Base-by-base conservation (phyloP, 306 rosid genomes). In the Quercus suber region DNA sequence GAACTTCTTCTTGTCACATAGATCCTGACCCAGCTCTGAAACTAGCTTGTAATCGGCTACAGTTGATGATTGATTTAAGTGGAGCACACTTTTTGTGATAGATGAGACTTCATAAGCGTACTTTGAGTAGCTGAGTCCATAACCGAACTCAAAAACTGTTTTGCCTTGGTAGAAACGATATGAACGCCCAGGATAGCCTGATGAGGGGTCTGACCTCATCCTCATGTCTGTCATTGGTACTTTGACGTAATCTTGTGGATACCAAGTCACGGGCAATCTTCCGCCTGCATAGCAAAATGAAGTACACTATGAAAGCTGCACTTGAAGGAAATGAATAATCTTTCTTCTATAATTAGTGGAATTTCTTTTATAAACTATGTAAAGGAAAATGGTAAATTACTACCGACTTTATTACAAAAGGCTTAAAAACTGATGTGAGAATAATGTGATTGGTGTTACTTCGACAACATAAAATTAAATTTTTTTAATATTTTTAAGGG, bases 141-240 rank as follows among this genome's bases (percentile, higher is more conserved):
- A 86, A 60, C 98, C 99, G 20, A 95, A 95, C 67, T 95, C 91
- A 31, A 81, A 93, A 17, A 95, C 91, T 23, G 79, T 91, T n/a
- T 74, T 80, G 41, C 98, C 99, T 25, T 67, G 78, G 87, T 91
- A 95, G 86, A 95, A 95, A 73, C 93, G 85, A 80, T 93, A 93
- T 27, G 98, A 90, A 51, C 99, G 89, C 1, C 97, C 98, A 0
- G 96, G 98, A 72, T 95, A 95, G 53, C 90, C 89, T 6, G 91
- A 80, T 68, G 88, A 77, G 2, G 90, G 87, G 49, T 87, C 90
- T 5, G 91, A 77, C 79, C 98, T 82, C 98, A 95, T 95, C 83
- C 99, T 90, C 99, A 95, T 95, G 89, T 95, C 98, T 58, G 97
- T 95, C 99, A 95, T 95, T 55, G 96, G 91, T 15, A 90, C 84